These are phyloP conservation scores for Chenopodium berlandieri DNA, from an alignment of 148 eudicot species.

Conservation along the genomic window DNA sequence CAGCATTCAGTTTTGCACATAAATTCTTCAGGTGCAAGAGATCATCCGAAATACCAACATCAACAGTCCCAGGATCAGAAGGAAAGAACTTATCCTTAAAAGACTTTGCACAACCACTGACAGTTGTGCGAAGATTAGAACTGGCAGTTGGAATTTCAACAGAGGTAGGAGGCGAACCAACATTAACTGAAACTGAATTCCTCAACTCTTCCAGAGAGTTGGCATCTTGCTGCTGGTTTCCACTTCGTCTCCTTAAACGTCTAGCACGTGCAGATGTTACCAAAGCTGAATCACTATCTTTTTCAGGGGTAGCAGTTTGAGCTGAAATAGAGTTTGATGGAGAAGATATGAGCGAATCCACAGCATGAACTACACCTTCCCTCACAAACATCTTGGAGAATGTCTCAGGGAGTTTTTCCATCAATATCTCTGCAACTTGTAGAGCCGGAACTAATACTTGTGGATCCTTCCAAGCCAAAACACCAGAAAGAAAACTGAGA, in stretches of 20 bases:
- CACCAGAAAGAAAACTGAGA: slow-evolving; percentile 91
- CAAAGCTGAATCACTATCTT: slow-evolving; percentile 64
- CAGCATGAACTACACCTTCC: slow-evolving; percentile 97
- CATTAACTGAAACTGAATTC: slow-evolving; percentile 42
- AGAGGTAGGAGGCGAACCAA: slow-evolving; percentile 72
- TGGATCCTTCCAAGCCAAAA: slow-evolving; percentile 98
- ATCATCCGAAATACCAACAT: slow-evolving; percentile 84
- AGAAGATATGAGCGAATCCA: slow-evolving; percentile 66
- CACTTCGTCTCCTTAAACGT: slow-evolving; percentile 70
- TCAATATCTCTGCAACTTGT: slow-evolving; percentile 88
- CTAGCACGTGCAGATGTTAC: slow-evolving; percentile 82
- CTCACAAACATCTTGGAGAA: slow-evolving; percentile 92
- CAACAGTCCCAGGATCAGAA: slow-evolving; percentile 60
- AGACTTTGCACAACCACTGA: slow-evolving; percentile 73
- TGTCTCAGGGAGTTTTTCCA: slow-evolving; percentile 92
- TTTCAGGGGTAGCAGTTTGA: slow-evolving; percentile 50
- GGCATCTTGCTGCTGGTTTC: slow-evolving; percentile 54
- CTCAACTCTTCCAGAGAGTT: slow-evolving; percentile 58
- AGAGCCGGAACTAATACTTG: slow-evolving; percentile 95
- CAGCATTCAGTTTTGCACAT: slow-evolving; percentile 72
- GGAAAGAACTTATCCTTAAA: slow-evolving; percentile 86
- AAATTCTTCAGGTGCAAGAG: slow-evolving; percentile 76
- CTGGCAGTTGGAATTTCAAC: slow-evolving; percentile 48
- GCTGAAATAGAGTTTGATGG: slow-evolving; percentile 38
- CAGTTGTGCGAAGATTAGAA: slow-evolving; percentile 66